A percentile compares a stretch with the other conserved stretches of the same genome.
phyloP scores from a whole-genome alignment of 805 yeast species.

The Suhomyces pyralidae region DNA sequence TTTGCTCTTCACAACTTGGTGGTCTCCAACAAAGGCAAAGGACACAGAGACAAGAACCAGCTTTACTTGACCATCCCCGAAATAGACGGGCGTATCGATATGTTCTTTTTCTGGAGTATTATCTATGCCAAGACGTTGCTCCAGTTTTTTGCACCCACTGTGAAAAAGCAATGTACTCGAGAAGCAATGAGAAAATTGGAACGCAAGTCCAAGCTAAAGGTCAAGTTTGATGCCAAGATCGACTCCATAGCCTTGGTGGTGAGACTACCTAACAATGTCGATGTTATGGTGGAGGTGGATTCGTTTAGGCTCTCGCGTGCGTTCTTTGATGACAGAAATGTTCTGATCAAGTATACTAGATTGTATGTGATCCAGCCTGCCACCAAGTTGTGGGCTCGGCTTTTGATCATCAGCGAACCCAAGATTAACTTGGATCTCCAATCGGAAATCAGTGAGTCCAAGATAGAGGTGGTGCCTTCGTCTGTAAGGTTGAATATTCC shows the following conservation, averaged over 20 bases:
- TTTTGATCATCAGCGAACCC: constrained; percentile 32
- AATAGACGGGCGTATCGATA: constrained; percentile 37
- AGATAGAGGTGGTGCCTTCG: constrained; percentile 23
- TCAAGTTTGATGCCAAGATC: constrained; percentile 29
- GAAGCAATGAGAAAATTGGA: constrained; percentile 23
- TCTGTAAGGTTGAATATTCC: constrained; percentile 61
- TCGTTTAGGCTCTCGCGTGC: constrained; percentile 22
- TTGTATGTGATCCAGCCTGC: constrained; percentile 51
- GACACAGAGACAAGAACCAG: constrained; percentile 23
- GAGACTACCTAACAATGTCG: constrained; percentile 46
- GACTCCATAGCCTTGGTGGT: constrained; percentile 38
- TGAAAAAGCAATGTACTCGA: constrained; percentile 23
- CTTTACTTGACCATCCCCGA: constrained; percentile 32
- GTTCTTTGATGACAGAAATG: constrained; percentile 23
- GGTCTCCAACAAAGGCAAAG: constrained; percentile 19
- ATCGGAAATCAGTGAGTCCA: constrained; percentile 5
- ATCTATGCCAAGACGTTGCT: constrained; percentile 37
- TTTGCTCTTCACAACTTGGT: constrained; percentile 24
- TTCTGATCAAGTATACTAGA: constrained; percentile 36
- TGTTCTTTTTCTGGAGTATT: constrained; percentile 41
- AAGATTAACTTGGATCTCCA: constrained; percentile 15
- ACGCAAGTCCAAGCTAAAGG: constrained; percentile 12
- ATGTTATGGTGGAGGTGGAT: constrained; percentile 46
- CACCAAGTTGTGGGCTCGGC: constrained; percentile 40
- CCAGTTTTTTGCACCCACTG: constrained; percentile 32